Percentiles rank a stretch among this genome's conserved stretches.
phyloP scores from a whole-genome alignment of 768 basidiomycete species.

The Gymnopilus junonius region DNA sequence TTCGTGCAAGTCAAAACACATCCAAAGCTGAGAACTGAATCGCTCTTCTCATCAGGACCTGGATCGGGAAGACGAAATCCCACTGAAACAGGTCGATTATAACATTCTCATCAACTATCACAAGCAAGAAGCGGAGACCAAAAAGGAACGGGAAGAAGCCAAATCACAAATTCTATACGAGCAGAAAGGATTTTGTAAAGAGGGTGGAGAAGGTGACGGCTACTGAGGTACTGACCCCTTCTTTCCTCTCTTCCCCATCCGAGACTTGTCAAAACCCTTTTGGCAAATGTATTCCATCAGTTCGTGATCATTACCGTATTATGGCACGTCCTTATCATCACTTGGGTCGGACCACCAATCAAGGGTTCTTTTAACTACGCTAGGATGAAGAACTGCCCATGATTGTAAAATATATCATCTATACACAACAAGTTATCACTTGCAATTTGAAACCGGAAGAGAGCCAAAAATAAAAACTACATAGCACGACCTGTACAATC shows the following conservation, averaged over 20 bases:
- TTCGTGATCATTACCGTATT: not conserved
- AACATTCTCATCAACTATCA: conserved; percentile 71
- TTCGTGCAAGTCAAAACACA: conserved; percentile 44
- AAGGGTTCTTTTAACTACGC: not conserved
- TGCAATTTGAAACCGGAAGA: conserved; percentile 12
- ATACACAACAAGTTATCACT: conserved; percentile 19
- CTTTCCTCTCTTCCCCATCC: not conserved
- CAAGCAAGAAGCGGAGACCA: conserved; percentile 70
- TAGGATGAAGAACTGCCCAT: conserved; percentile 4
- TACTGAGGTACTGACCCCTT: conserved; percentile 54
- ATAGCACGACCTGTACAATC: conserved; percentile 1
- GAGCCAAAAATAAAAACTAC: conserved; percentile 3
- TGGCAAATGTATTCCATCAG: conserved; percentile 2
- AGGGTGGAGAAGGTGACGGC: conserved; percentile 96
- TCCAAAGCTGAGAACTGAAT: not conserved
- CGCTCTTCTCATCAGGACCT: conserved; percentile 66
- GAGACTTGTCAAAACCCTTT: conserved; percentile 3
- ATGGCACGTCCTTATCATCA: conserved; percentile 1
- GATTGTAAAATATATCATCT: conserved; percentile 20
- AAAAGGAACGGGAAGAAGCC: conserved; percentile 80
- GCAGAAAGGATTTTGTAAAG: conserved; percentile 90
- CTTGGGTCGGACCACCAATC: not conserved
- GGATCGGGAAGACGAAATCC: conserved; percentile 89
- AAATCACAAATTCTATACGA: conserved; percentile 85
- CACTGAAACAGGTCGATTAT: conserved; percentile 76